Base-by-base conservation (phyloP, 2,329 filamentous ascomycete species). In the Pseudocercospora cruenta region DNA sequence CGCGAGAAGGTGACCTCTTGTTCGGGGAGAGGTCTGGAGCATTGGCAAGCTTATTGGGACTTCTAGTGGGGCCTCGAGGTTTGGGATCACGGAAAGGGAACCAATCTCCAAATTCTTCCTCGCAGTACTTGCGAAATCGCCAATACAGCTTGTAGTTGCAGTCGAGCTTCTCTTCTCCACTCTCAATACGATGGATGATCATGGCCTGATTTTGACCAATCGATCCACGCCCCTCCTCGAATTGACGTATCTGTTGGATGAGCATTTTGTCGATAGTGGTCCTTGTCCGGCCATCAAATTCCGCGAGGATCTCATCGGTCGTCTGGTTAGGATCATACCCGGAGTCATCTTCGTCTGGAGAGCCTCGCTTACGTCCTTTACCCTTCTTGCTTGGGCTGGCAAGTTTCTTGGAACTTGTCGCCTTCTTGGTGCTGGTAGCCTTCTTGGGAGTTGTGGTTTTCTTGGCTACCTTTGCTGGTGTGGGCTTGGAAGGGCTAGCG, bases 71-170 rank as follows among this genome's bases (percentile, higher is more conserved):
- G 19, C 55, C 55, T 19, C 55, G 55, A 43, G 31, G 39, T 2
- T 43, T 19, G 39, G 2, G 16, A 16, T 7, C n/a, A 19, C n/a
- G 1, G 39, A 43, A 43, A 43, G 39, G 39, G 6, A 14, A 43
- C 39, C 16, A 2, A 43, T 43, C 16, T 43, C 39, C 39, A 19
- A 43, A 43, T 53, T 53, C 47, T 53, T 53, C 55, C 28, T 61
- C 55, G 36, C 21, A 60, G 24, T 28, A 53, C 28, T 60, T 57
- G 55, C 58, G 59, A 24, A 63, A 68, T 39, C 63, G 63, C 66
- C 66, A 68, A 55, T 68, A 68, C 14, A 68, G 62, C n/a, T 68
- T 62, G 33, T 58, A 60, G 33, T 68, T 64, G 57, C 57, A 62
- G 21, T 63, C 62, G 19, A 43, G n/a, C 33, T 22, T n/a, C 28